Evolutionary conservation across 805 yeast species (phyloP).

Genomic region (Saturnispora sanitii): DNA sequence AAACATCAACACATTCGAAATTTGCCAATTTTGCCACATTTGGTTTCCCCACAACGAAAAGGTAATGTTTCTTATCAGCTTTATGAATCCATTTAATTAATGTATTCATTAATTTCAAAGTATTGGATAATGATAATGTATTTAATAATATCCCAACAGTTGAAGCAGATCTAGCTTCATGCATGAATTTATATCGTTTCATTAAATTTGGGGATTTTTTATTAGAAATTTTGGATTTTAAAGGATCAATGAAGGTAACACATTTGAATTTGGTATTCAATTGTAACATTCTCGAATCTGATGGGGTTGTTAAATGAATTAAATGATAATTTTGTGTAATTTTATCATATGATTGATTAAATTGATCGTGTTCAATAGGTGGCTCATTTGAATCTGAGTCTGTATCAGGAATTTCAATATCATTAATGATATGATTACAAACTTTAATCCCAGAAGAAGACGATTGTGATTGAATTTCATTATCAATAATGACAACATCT

Average conservation of each 20-base stretch:
- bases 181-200: conserved; percentile 80
- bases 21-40: conserved; percentile 95
- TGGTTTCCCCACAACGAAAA: conserved; percentile 96
- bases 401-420: too few species aligned
- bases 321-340: conserved; percentile 40
- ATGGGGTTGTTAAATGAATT: conserved; percentile 65
- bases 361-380: conserved; percentile 10
- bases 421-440: conserved; percentile 27
- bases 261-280: conserved; percentile 60
- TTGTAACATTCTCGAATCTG: conserved; percentile 68
- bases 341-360: conserved; percentile 23
- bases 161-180: conserved; percentile 80
- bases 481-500: conserved; percentile 21
- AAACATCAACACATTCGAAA: conserved; percentile 85
- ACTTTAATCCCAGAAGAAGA: conserved; percentile 10
- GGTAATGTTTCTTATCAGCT: conserved; percentile 85
- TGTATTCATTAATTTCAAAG: conserved; percentile 53
- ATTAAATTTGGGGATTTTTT: conserved; percentile 74
- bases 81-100: conserved; percentile 51
- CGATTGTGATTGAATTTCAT: conserved; percentile 3
- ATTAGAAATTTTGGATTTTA: conserved; percentile 22
- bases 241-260: conserved; percentile 42
- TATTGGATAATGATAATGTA: conserved; percentile 72
- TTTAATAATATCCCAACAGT: conserved; percentile 88
- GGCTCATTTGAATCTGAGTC: not conserved